Conservation (phyloP, 1,284 basidiomycete genomes). For the Papiliotrema fonsecae region DNA sequence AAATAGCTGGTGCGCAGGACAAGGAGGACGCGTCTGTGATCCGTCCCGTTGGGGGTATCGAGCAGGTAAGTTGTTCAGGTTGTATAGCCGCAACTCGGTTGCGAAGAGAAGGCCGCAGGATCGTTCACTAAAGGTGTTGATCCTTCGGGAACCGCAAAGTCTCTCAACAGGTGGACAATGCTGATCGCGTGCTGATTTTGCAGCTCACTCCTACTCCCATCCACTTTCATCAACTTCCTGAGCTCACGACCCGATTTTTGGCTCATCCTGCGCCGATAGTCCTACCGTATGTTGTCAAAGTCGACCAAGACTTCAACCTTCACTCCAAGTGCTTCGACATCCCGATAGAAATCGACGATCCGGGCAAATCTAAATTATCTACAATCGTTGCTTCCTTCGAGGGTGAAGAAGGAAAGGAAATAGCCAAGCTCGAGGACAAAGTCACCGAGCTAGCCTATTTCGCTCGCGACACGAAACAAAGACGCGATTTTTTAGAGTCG, state of each 20-base stretch:
- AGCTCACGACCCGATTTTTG: slow-evolving; percentile 76
- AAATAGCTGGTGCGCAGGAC: slow-evolving; percentile 79
- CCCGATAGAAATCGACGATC: slow-evolving; percentile 84
- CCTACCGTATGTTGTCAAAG: slow-evolving; percentile 63
- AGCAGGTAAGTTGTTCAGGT: slow-evolving; percentile 32
- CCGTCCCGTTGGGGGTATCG: slow-evolving; percentile 67
- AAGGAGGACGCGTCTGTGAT: slow-evolving; percentile 79
- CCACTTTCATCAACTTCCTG: slow-evolving; percentile 75
- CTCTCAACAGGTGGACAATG: background rate
- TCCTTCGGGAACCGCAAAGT: too few relatives aligned
- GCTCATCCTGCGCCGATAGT: slow-evolving; percentile 75
- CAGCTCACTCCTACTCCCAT: slow-evolving; percentile 64
- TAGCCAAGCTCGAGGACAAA: slow-evolving; percentile 81
- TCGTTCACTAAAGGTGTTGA: too few relatives aligned
- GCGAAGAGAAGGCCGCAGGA: background rate
- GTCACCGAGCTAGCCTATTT: slow-evolving; percentile 74
- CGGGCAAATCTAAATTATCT: slow-evolving; percentile 69
- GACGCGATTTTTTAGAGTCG: slow-evolving; percentile 76
- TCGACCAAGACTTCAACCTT: slow-evolving; percentile 43
- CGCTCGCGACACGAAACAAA: slow-evolving; percentile 76
- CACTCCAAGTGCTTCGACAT: slow-evolving; percentile 71
- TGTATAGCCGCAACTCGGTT: background rate
- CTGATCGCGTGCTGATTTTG: too few relatives aligned
- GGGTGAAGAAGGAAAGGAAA: slow-evolving; percentile 60
- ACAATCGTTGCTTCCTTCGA: slow-evolving; percentile 66